Evolutionary conservation across 768 basidiomycete genomes (phyloP).

Genomic region (Royoungia palumana): DNA sequence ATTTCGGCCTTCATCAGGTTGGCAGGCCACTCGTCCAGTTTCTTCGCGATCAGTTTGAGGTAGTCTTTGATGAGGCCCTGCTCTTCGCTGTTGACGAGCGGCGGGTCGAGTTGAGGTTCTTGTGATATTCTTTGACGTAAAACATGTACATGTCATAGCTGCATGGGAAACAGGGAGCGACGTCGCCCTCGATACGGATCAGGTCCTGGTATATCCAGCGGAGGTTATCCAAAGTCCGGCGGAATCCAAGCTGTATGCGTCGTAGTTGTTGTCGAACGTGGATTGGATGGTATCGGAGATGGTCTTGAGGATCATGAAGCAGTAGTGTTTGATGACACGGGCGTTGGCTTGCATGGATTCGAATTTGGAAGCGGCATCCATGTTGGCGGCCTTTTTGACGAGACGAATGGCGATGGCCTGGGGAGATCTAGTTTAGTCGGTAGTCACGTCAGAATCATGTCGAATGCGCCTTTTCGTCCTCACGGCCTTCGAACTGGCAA

Average conservation of each 20-base stretch:
- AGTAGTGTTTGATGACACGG: too few species aligned
- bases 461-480: conserved; percentile 84
- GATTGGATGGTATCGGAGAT: too few species aligned
- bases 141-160: conserved; percentile 90
- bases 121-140: too few species aligned
- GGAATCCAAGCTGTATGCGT: conserved; percentile 60
- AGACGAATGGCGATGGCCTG: conserved; percentile 92
- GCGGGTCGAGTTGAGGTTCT: conserved; percentile 82
- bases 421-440: neutral
- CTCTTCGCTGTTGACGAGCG: conserved; percentile 93
- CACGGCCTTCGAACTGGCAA: conserved; percentile 91
- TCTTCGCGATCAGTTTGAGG: conserved; percentile 84
- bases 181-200: conserved; percentile 85
- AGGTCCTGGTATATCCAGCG: conserved; percentile 95
- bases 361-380: too few species aligned
- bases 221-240: conserved; percentile 71
- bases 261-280: conserved; percentile 66
- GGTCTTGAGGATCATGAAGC: too few species aligned
- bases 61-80: conserved; percentile 94
- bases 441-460: neutral
- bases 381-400: too few species aligned
- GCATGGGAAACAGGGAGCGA: conserved; percentile 87
- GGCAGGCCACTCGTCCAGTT: too few species aligned
- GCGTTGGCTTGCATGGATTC: too few species aligned
- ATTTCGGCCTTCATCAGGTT: too few species aligned